These are phyloP conservation scores for Metschnikowia matae DNA, from an alignment of 805 yeast genomes.

Conservation along the genomic window DNA sequence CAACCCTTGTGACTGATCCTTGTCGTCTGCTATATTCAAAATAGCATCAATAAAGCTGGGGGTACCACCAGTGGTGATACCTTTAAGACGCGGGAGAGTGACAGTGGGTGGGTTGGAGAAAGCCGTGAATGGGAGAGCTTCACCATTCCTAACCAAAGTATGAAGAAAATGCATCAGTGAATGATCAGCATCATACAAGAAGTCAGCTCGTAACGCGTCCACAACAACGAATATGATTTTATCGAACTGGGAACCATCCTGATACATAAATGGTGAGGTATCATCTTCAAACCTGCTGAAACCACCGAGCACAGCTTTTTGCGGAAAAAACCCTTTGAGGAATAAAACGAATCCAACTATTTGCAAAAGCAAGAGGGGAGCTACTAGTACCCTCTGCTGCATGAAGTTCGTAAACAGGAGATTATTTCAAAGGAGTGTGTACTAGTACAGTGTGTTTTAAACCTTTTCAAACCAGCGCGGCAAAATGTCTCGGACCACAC, in stretches of 20 bases:
- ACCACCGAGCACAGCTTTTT: slow-evolving; percentile 75
- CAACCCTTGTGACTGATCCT: slow-evolving; percentile 62
- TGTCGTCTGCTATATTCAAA: slow-evolving; percentile 88
- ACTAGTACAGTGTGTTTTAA: background rate
- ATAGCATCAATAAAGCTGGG: slow-evolving; percentile 94
- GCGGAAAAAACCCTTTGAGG: slow-evolving; percentile 85
- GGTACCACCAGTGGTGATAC: slow-evolving; percentile 90
- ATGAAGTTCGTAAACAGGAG: background rate
- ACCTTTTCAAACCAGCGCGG: too few species aligned
- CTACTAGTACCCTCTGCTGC: background rate
- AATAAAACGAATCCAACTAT: slow-evolving; percentile 55
- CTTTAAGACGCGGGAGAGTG: slow-evolving; percentile 89
- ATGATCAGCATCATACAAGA: slow-evolving; percentile 54
- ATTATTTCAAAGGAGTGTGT: background rate
- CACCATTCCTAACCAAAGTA: slow-evolving; percentile 54
- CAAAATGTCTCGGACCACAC: too few species aligned
- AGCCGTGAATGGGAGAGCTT: slow-evolving; percentile 86
- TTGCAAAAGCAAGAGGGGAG: slow-evolving; percentile 15
- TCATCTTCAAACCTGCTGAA: slow-evolving; percentile 29
- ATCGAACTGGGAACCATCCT: slow-evolving; percentile 47
- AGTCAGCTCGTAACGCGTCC: slow-evolving; percentile 91
- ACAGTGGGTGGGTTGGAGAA: slow-evolving; percentile 95
- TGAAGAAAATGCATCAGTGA: slow-evolving; percentile 73
- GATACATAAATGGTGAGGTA: slow-evolving; percentile 10
- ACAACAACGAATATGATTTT: slow-evolving; percentile 78